A percentile compares a stretch with the other conserved stretches of the same genome.
phyloP scores from a whole-genome alignment of 495 filamentous ascomycete species.

The Penicillium pulvis region DNA sequence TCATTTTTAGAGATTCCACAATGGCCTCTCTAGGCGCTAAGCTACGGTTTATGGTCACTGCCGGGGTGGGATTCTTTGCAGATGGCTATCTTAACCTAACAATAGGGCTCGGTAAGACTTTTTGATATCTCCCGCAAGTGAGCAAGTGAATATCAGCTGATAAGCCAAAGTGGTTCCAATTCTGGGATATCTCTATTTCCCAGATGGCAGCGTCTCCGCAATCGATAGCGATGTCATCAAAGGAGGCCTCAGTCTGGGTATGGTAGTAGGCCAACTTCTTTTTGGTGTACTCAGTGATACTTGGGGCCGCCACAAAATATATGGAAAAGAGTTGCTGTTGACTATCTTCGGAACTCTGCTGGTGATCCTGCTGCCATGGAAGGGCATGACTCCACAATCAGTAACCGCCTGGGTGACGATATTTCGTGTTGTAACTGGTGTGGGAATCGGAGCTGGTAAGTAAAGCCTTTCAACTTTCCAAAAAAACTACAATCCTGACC shows the following conservation, averaged over 20 bases:
- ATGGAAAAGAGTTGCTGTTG: constrained; percentile 17
- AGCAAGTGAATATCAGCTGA: not conserved
- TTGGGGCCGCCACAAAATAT: constrained; percentile 16
- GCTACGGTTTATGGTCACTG: constrained; percentile 17
- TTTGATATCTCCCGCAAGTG: not conserved
- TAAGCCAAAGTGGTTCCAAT: constrained; percentile 13
- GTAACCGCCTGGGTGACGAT: constrained; percentile 23
- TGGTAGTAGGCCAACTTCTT: constrained; percentile 20
- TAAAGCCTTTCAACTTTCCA: too few relatives aligned
- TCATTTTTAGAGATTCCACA: not conserved
- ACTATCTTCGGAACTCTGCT: constrained; percentile 21
- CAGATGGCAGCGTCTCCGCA: constrained; percentile 17
- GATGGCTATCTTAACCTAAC: constrained; percentile 26
- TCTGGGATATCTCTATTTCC: constrained; percentile 18
- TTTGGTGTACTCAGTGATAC: constrained; percentile 20
- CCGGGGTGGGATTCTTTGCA: constrained; percentile 20
- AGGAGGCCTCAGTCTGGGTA: constrained; percentile 19
- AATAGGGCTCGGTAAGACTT: constrained; percentile 23
- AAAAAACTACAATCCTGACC: not conserved
- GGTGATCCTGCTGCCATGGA: constrained; percentile 24
- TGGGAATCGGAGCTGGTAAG: constrained; percentile 21
- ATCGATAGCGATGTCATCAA: constrained; percentile 24
- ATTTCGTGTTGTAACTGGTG: constrained; percentile 23
- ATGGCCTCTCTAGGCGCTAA: constrained; percentile 24
- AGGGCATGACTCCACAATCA: constrained; percentile 11